Percentiles rank a stretch among this genome's conserved stretches.
Evolutionary conservation across 306 rosid species (phyloP).

Genomic region (Canavalia ensiformis): DNA sequence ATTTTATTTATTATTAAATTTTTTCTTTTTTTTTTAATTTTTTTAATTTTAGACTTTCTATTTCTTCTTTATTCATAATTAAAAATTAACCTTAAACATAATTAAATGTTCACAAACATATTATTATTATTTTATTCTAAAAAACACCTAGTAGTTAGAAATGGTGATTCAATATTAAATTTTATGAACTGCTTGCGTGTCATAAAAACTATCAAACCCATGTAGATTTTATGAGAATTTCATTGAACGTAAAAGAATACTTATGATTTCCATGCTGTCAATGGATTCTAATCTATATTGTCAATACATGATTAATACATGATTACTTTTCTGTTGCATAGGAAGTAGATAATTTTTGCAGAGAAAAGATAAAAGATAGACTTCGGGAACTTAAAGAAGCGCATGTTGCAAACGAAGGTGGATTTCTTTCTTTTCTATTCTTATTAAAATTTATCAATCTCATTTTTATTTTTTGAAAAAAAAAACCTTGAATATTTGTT

Average conservation of each 20-base stretch:
- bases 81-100: too few species aligned
- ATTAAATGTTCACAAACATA: too few species aligned
- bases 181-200: neutral
- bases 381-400: conserved; percentile 85
- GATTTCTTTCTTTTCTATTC: too few species aligned
- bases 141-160: neutral
- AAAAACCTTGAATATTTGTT: conserved; percentile 6
- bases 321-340: conserved; percentile 49
- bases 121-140: conserved; percentile 15
- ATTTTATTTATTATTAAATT: too few species aligned
- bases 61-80: too few species aligned
- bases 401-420: conserved; percentile 97
- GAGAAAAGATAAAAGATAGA: conserved; percentile 80
- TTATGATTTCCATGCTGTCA: conserved; percentile 7
- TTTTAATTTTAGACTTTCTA: too few species aligned
- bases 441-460: conserved; percentile 37
- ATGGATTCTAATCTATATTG: neutral
- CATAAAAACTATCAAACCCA: neutral
- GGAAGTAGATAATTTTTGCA: conserved; percentile 84
- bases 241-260: conserved; percentile 15
- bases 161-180: neutral
- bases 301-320: too few species aligned
- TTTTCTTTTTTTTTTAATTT: too few species aligned
- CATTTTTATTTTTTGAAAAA: neutral
- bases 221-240: conserved; percentile 5